Conservation (phyloP, 2,329 filamentous ascomycete genomes). For the Diaporthe destruens region DNA sequence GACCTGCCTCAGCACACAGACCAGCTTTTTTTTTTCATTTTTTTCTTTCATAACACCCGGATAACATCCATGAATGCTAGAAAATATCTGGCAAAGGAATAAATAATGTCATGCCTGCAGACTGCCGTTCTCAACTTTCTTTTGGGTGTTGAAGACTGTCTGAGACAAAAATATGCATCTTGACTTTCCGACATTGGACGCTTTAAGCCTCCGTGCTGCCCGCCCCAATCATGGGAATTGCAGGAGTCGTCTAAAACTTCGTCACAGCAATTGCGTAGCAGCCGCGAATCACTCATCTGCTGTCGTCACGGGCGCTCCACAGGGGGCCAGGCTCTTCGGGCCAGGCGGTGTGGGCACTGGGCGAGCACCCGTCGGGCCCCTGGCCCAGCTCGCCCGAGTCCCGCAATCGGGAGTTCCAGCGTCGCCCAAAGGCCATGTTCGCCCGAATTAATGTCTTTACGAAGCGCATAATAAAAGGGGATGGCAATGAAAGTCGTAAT, state of each 20-base stretch:
- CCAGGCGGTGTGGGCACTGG: constrained; percentile 30
- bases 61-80: background rate
- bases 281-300: background rate
- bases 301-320: constrained; percentile 16
- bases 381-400: background rate
- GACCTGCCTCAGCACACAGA: background rate
- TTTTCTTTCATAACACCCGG: background rate
- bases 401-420: constrained; percentile 28
- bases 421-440: constrained; percentile 6
- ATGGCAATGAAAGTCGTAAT: constrained; percentile 36
- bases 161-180: background rate
- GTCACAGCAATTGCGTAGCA: background rate
- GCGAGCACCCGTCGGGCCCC: background rate
- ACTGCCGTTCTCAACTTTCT: background rate
- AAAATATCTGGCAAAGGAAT: background rate
- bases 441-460: constrained; percentile 35
- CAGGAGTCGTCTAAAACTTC: too few species aligned
- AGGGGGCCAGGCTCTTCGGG: constrained; percentile 21
- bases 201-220: background rate
- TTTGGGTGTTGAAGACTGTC: background rate
- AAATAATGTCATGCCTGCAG: background rate
- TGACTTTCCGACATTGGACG: background rate
- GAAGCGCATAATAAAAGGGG: constrained; percentile 32
- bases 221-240: background rate
- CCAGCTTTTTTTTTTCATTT: too few species aligned